Percentiles rank a stretch among this genome's conserved stretches.
Conservation (phyloP, 139 green algal species). For the Edaphochlamys debaryana region DNA sequence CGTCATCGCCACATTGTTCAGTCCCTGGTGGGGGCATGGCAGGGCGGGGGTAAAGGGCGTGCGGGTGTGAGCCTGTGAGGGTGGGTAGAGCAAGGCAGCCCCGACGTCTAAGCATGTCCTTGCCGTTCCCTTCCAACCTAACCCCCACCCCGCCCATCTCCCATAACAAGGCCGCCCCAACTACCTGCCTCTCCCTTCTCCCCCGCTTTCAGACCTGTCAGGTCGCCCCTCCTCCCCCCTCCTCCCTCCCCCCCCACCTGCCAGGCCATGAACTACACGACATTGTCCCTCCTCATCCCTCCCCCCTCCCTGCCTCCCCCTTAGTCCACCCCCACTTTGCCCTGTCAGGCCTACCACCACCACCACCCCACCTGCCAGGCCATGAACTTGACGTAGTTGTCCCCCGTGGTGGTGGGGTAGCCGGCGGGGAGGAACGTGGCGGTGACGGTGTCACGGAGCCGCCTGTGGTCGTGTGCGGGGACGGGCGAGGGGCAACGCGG, state of each 20-base stretch:
- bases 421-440: constrained; percentile 60
- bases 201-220: no score
- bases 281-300: not conserved
- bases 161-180: no score
- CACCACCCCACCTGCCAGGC: constrained; percentile 35
- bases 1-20: constrained; percentile 65
- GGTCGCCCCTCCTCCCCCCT: not conserved
- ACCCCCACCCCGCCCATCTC: no score
- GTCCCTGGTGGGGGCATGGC: not conserved
- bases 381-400: constrained; percentile 53
- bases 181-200: no score
- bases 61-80: not conserved
- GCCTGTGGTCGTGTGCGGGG: constrained; percentile 7
- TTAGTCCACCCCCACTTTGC: not conserved
- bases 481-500: no score
- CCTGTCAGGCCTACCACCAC: no score
- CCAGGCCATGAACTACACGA: no score
- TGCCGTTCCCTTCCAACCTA: no score
- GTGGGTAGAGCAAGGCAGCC: no score
- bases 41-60: not conserved
- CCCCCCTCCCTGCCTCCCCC: not conserved
- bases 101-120: no score
- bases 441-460: constrained; percentile 18
- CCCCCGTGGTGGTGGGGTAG: constrained; percentile 56
- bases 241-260: not conserved